phyloP scores from a whole-genome alignment of 352 stramenopile genomes.

The Globisporangium cylindrosporum region DNA sequence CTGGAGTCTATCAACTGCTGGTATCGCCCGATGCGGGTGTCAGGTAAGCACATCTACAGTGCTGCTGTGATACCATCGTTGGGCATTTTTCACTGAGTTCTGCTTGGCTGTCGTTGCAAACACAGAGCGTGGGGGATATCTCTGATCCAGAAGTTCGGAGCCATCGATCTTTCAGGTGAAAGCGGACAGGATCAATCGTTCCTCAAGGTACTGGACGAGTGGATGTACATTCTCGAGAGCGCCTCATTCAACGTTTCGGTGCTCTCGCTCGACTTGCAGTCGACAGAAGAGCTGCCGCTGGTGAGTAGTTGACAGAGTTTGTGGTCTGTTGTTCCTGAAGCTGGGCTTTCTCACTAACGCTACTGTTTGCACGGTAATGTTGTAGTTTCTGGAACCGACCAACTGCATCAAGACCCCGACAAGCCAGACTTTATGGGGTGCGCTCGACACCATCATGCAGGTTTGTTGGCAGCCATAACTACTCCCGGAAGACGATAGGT shows the following conservation, averaged over 20 bases:
- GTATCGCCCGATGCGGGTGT: conserved; percentile 78
- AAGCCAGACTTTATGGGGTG: conserved; percentile 73
- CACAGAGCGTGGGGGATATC: conserved; percentile 60
- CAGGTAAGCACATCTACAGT: conserved; percentile 32
- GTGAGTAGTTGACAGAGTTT: conserved; percentile 25
- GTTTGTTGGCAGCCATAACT: conserved; percentile 22
- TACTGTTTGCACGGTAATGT: not conserved
- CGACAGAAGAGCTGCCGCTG: conserved; percentile 66
- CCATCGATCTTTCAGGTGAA: conserved; percentile 56
- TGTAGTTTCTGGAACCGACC: conserved; percentile 64
- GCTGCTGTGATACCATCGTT: not conserved
- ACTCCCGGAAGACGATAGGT: too few relatives aligned
- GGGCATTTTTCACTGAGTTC: not conserved
- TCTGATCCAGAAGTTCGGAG: conserved; percentile 52
- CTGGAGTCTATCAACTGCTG: conserved; percentile 69
- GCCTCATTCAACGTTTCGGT: conserved; percentile 69
- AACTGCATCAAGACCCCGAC: conserved; percentile 84
- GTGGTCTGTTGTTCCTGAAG: not conserved
- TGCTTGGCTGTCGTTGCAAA: not conserved
- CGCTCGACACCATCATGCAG: conserved; percentile 83
- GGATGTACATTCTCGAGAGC: conserved; percentile 86
- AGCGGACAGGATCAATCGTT: conserved; percentile 44
- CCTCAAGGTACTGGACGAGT: conserved; percentile 78
- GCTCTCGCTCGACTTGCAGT: conserved; percentile 60
- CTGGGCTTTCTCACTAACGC: not conserved